phyloP scores from a whole-genome alignment of 306 rosid species.

The Geum urbanum region DNA sequence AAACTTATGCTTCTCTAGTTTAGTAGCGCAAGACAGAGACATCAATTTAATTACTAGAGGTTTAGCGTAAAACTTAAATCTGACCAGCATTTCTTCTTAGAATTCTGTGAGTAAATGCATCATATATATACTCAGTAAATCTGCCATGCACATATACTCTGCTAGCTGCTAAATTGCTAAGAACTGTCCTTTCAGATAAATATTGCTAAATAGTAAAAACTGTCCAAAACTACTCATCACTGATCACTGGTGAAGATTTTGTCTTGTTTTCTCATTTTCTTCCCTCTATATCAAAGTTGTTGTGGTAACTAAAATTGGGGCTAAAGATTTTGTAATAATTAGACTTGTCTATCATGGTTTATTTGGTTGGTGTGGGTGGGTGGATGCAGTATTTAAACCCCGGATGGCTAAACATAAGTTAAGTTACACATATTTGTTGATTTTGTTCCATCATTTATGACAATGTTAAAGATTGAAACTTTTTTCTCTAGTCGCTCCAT shows the following conservation, averaged over 20 bases:
- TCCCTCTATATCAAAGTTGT: background rate
- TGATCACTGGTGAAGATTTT: no score
- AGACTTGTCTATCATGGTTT: background rate
- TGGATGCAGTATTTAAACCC: background rate
- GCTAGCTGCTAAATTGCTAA: no score
- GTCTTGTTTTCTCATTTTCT: background rate
- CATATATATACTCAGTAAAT: no score
- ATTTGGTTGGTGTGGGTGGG: background rate
- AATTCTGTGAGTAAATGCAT: background rate
- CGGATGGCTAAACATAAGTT: background rate
- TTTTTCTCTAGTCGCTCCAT: background rate
- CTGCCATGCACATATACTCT: no score
- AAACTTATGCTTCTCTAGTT: background rate
- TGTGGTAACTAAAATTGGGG: background rate
- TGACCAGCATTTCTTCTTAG: background rate
- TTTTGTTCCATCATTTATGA: slow-evolving; percentile 1
- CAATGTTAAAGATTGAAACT: background rate
- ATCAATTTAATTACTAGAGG: background rate
- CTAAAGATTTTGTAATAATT: no score
- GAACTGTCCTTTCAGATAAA: no score
- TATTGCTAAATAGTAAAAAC: no score
- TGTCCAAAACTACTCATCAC: no score
- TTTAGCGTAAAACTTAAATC: background rate
- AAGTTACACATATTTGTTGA: background rate
- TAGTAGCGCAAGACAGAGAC: background rate